Conservation (phyloP, 2,329 filamentous ascomycete species). For the Diaporthe vexans region DNA sequence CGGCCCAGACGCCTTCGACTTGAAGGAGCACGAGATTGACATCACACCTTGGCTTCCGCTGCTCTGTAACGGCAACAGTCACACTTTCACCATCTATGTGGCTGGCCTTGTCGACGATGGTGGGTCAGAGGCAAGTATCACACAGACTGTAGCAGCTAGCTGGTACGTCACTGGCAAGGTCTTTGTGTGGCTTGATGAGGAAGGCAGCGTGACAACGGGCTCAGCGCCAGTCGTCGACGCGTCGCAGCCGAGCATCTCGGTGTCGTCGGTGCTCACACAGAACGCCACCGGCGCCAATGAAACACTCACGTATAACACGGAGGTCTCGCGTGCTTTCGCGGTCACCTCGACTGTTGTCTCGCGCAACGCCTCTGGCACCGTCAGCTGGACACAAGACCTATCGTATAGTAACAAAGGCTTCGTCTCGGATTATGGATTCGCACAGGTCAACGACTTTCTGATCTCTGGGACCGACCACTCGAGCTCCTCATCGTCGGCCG, state of each 20-base stretch:
- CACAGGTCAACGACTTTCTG: conserved; percentile 59
- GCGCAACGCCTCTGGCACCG: conserved; percentile 52
- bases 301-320: conserved; percentile 70
- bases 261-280: conserved; percentile 64
- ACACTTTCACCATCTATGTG: conserved; percentile 78
- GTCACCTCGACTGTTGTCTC: conserved; percentile 67
- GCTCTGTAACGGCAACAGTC: conserved; percentile 74
- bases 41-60: conserved; percentile 81
- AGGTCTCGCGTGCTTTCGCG: conserved; percentile 67
- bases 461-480: conserved; percentile 50
- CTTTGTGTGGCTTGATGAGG: conserved; percentile 79
- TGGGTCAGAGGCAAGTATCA: conserved; percentile 61
- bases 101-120: conserved; percentile 73
- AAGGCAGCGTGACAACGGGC: conserved; percentile 66
- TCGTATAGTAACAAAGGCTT: conserved; percentile 66
- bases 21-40: conserved; percentile 85
- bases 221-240: conserved; percentile 49
- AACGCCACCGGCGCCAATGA: conserved; percentile 68
- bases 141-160: conserved; percentile 70
- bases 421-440: conserved; percentile 52
- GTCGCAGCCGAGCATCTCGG: conserved; percentile 59
- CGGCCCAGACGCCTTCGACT: conserved; percentile 83
- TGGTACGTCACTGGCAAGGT: conserved; percentile 87
- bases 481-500: not conserved
- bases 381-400: conserved; percentile 72